These are phyloP conservation scores for Isoetes taiwanensis DNA, from an alignment of 75 land plant species.

Conservation along the genomic window DNA sequence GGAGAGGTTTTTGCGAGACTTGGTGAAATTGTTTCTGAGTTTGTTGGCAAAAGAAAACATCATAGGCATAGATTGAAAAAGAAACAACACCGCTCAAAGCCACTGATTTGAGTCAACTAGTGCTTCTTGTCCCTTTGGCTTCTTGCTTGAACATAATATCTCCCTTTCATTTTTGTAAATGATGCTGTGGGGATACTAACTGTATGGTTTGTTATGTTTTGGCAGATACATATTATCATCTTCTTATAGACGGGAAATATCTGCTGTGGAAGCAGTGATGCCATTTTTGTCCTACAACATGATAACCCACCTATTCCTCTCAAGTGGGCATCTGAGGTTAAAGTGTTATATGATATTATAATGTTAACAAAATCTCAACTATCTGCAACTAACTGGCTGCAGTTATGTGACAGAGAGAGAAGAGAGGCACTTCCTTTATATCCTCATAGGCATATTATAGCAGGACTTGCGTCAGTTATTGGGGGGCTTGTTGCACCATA, in stretches of 20 bases:
- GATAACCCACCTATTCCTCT: conserved; percentile 56
- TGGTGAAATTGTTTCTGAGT: no score
- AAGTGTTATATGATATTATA: not conserved
- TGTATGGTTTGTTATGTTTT: conserved; percentile 92
- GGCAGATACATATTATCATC: conserved; percentile 66
- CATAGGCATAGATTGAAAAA: no score
- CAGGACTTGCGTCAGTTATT: conserved; percentile 82
- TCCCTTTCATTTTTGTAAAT: no score
- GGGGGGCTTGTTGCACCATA: conserved; percentile 93
- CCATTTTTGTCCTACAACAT: conserved; percentile 92
- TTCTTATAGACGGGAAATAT: conserved; percentile 95
- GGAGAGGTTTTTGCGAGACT: no score
- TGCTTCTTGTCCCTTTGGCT: no score
- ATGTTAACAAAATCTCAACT: not conserved
- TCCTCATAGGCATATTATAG: conserved; percentile 87
- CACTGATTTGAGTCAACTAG: no score
- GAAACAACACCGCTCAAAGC: no score
- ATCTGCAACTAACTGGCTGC: no score
- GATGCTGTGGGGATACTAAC: no score
- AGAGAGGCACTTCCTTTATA: conserved; percentile 49
- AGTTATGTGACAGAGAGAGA: conserved; percentile 92
- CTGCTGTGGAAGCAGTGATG: conserved; percentile 94
- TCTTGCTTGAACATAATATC: no score
- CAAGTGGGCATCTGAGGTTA: conserved; percentile 26
- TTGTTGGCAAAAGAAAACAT: no score